Conservation (phyloP, 2,329 filamentous ascomycete genomes). For the Colletotrichum ledebouriae region DNA sequence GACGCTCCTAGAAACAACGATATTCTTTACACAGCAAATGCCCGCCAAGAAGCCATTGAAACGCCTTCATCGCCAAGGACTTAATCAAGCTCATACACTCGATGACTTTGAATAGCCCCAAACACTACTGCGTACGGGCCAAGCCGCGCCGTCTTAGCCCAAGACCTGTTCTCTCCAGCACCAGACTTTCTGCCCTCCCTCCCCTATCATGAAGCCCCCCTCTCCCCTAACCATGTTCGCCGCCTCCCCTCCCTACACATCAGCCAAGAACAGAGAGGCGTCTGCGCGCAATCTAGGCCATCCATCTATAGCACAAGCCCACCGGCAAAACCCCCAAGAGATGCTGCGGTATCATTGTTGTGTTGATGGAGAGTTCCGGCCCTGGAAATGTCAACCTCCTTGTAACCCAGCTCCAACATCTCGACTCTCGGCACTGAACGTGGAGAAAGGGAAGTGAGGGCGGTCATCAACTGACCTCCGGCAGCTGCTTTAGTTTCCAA, state of each 20-base stretch:
- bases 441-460: neutral
- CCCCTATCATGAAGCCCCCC: neutral
- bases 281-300: slow-evolving; percentile 1
- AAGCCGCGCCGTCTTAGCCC: slow-evolving; percentile 14
- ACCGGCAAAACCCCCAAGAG: neutral
- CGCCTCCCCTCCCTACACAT: neutral
- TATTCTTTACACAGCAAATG: neutral
- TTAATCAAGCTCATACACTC: slow-evolving; percentile 39
- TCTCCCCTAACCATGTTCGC: neutral
- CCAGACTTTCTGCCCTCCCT: neutral
- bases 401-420: slow-evolving; percentile 13
- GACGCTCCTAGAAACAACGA: neutral
- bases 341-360: neutral
- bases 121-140: slow-evolving; percentile 32
- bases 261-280: no score
- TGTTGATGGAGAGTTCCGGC: neutral
- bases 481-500: slow-evolving; percentile 17
- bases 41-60: slow-evolving; percentile 37
- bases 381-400: slow-evolving; percentile 33
- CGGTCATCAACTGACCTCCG: slow-evolving; percentile 1
- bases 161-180: neutral
- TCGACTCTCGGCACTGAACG: slow-evolving; percentile 1
- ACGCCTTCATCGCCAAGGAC: slow-evolving; percentile 39
- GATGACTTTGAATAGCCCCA: slow-evolving; percentile 39
- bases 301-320: neutral